Evolutionary conservation across 345 rosid genomes (phyloP), one percentile per base, ranked within the genome.

Genomic region (Salix arbutifolia): DNA sequence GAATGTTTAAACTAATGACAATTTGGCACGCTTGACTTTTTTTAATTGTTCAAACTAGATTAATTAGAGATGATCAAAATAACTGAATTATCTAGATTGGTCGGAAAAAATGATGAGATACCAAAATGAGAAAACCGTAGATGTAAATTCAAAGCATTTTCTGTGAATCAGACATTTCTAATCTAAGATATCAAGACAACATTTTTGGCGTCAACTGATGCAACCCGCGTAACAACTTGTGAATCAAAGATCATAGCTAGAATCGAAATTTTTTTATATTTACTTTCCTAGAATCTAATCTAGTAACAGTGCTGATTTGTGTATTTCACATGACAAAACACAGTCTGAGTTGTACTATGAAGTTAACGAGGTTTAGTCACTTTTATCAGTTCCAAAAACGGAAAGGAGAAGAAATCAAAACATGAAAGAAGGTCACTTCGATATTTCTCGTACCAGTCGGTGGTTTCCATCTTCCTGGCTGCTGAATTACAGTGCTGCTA

Each of bases 401-500:
- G 30, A 13, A 8, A 72, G 8, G 28, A 30, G 40, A 67, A 74
- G 58, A 74, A 42, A 72, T 58, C 37, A 67, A 48, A 62, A 50
- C 60, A 69, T 17, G 80, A 79, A 69, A 30, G 44, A n/a, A 67
- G 3, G 31, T 19, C 11, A 10, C 46, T 52, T 31, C 30, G 9
- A 42, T 14, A 31, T 75, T 19, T 35, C 70, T 50, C 65, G n/a
- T 26, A 44, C 35, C 42, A 28, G 21, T 30, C 3, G 19, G 53
- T 68, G 67, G 74, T 50, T 58, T 26, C 37, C 9, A n/a, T 6
- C 56, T 6, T 72, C 70, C 67, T 33, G 16, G 6, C 31, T n/a
- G 17, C 65, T 30, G 4, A 64, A 16, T 31, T 28, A 18, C 28
- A 50, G 12, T 0, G 16, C 48, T 66, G 68, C 88, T 90, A 84